A percentile compares a stretch with the other conserved stretches of the same genome.
These are phyloP conservation scores for Thermothielavioides terrestris DNA, from an alignment of 495 filamentous ascomycete species.

Conservation along the genomic window DNA sequence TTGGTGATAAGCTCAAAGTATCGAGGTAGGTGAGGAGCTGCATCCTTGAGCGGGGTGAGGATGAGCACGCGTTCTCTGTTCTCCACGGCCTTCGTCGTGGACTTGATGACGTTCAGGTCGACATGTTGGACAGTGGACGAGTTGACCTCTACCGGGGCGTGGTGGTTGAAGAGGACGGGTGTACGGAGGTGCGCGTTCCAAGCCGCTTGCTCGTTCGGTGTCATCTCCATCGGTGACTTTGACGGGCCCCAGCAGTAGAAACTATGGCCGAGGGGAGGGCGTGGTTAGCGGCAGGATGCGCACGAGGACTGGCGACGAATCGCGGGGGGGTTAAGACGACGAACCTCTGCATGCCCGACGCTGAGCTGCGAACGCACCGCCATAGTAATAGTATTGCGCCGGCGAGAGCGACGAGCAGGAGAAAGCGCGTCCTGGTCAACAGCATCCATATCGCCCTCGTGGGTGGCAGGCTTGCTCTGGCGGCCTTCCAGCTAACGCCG, in stretches of 20 bases:
- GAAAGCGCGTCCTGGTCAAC: slow-evolving; percentile 68
- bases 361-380: slow-evolving; percentile 74
- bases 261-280: slow-evolving; percentile 37
- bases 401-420: slow-evolving; percentile 63
- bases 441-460: slow-evolving; percentile 69
- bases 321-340: slow-evolving; percentile 14
- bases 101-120: slow-evolving; percentile 78
- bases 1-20: slow-evolving; percentile 91
- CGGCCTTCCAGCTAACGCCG: slow-evolving; percentile 87
- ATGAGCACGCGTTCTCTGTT: slow-evolving; percentile 90
- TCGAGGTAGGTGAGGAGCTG: slow-evolving; percentile 65
- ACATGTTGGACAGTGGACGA: slow-evolving; percentile 65
- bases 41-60: slow-evolving; percentile 89
- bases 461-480: slow-evolving; percentile 72
- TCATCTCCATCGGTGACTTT: slow-evolving; percentile 91
- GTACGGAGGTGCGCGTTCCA: slow-evolving; percentile 87
- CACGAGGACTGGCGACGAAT: background rate
- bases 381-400: slow-evolving; percentile 78
- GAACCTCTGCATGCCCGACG: slow-evolving; percentile 87
- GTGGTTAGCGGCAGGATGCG: slow-evolving; percentile 9
- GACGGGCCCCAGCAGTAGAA: slow-evolving; percentile 96
- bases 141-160: slow-evolving; percentile 78
- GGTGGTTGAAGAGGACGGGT: slow-evolving; percentile 92
- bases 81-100: slow-evolving; percentile 62
- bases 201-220: slow-evolving; percentile 73